These are phyloP conservation scores for Sechiopsis laciniata DNA, from an alignment of 306 rosid species.

Conservation along the genomic window DNA sequence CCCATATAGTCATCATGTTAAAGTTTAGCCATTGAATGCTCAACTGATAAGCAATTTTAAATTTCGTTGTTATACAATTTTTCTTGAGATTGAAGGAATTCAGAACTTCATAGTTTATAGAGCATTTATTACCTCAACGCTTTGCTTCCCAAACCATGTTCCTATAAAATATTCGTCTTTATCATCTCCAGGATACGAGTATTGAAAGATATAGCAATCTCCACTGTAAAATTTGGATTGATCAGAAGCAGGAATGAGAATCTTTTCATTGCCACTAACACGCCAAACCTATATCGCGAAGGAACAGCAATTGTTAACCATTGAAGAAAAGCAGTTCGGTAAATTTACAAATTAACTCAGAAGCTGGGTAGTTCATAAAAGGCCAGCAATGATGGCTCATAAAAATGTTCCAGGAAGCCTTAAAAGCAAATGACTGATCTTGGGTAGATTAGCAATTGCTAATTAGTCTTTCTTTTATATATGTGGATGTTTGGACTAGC, in stretches of 20 bases:
- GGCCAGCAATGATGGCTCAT: too few relatives aligned
- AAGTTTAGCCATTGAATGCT: background rate
- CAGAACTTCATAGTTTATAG: too few relatives aligned
- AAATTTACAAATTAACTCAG: constrained; percentile 11
- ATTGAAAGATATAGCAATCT: constrained; percentile 85
- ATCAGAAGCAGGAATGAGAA: constrained; percentile 63
- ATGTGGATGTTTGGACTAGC: too few relatives aligned
- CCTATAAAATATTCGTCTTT: constrained; percentile 77
- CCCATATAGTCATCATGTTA: background rate
- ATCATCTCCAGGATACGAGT: constrained; percentile 90
- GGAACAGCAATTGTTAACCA: constrained; percentile 30
- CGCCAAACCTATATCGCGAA: constrained; percentile 72
- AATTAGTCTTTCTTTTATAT: too few relatives aligned
- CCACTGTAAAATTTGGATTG: constrained; percentile 86
- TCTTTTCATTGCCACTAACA: constrained; percentile 70
- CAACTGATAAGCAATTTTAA: background rate
- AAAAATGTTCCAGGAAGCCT: background rate
- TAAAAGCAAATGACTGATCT: background rate
- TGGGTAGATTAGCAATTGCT: background rate
- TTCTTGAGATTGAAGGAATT: too few relatives aligned
- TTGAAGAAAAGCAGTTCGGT: constrained; percentile 22
- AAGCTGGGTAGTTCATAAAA: background rate
- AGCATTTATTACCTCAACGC: constrained; percentile 66
- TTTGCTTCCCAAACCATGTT: constrained; percentile 83
- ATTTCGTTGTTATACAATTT: background rate